Evolutionary conservation across 1,284 basidiomycete species (phyloP).

Genomic region (Moesziomyces aphidis): DNA sequence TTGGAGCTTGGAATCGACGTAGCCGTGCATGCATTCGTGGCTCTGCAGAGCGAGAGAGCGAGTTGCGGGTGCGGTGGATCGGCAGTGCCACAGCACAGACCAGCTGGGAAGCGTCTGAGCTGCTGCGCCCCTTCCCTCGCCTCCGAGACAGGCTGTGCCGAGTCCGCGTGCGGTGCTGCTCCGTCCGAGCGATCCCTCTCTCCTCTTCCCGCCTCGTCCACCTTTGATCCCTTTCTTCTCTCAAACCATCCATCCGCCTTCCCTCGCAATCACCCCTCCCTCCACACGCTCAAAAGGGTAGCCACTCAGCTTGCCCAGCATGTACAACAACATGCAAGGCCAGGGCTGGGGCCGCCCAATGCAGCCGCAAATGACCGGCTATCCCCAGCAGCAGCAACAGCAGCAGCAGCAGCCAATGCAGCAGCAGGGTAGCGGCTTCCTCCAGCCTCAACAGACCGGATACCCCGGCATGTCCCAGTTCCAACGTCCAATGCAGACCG

Average conservation of each 20-base stretch:
- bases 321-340: conserved; percentile 60
- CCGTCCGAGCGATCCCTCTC: conserved; percentile 1
- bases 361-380: conserved; percentile 57
- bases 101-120: not conserved
- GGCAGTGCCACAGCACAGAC: conserved; percentile 24
- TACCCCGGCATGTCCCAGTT: conserved; percentile 50
- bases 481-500: conserved; percentile 56
- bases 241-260: conserved; percentile 4
- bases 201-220: not conserved
- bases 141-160: conserved; percentile 20
- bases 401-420: conserved; percentile 52
- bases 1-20: not conserved
- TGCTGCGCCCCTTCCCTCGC: no score
- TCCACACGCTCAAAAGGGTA: not conserved
- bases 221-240: conserved; percentile 1
- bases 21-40: conserved; percentile 8
- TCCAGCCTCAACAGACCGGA: conserved; percentile 54
- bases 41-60: not conserved
- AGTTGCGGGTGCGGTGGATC: no score
- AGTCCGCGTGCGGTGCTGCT: conserved; percentile 1
- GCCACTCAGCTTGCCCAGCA: conserved; percentile 12
- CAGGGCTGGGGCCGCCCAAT: conserved; percentile 55
- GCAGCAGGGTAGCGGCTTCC: conserved; percentile 50
- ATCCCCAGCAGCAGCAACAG: conserved; percentile 52
- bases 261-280: not conserved